Conservation (phyloP, 1,139 yeast species). For the Geotrichum reessii region DNA sequence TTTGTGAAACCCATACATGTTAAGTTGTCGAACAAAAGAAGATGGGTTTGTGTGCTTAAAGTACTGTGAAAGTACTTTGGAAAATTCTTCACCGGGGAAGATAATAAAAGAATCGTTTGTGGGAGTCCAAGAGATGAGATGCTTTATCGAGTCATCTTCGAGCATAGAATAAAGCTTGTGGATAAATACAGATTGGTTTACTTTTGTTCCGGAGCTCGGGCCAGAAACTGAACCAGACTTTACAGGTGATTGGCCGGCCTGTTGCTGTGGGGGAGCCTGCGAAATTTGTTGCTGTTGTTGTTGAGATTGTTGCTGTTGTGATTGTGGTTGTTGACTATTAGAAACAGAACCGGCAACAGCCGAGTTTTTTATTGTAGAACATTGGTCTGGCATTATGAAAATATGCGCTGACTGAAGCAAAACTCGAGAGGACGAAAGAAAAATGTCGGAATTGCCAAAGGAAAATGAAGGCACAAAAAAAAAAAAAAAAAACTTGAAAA, state of each 20-base stretch:
- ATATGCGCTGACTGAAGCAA: background rate
- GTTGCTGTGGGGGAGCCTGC: background rate
- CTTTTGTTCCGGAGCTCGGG: constrained; percentile 24
- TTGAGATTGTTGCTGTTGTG: background rate
- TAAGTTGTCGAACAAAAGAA: constrained; percentile 88
- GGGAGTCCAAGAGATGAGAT: constrained; percentile 76
- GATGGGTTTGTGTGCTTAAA: constrained; percentile 95
- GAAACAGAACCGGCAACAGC: constrained; percentile 1
- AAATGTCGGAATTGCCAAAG: constrained; percentile 13
- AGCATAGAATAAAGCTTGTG: constrained; percentile 58
- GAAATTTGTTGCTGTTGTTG: background rate
- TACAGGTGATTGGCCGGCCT: background rate
- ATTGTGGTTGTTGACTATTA: constrained; percentile 3
- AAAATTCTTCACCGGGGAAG: constrained; percentile 41
- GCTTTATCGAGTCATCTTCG: constrained; percentile 46
- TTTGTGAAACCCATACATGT: constrained; percentile 98
- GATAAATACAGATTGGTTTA: constrained; percentile 49
- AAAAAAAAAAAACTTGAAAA: background rate
- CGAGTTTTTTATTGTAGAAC: constrained; percentile 4
- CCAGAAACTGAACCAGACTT: constrained; percentile 9
- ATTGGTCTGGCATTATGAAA: background rate
- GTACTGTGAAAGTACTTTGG: constrained; percentile 71
- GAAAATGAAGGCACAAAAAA: constrained; percentile 1
- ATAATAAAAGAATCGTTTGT: constrained; percentile 44
- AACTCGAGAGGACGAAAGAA: background rate